Evolutionary conservation across 2,329 filamentous ascomycete species (phyloP), one percentile per base, ranked within the genome.

Genomic region (Phialophora chinensis): DNA sequence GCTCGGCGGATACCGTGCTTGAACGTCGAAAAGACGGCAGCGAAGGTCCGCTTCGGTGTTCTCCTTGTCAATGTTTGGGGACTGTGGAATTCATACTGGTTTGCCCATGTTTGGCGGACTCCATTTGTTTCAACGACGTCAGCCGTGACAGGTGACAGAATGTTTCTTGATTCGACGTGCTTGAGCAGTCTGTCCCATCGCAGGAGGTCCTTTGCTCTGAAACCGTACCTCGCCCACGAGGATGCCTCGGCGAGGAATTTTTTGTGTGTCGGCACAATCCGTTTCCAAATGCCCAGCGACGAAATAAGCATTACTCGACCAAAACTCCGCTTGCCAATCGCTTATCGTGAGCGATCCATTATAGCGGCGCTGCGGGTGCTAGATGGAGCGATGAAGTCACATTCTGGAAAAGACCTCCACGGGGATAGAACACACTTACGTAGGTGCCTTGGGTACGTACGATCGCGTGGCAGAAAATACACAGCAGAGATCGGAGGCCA

Each of bases 371-470:
- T 52, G 49, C 49, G 49, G 49, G 49, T 52, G 10, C 20, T 5
- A 52, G 49, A 52, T 27, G 49, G 49, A 27, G 25, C 49, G 23
- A 52, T 52, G 49, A 52, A 52, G 49, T 52, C 49, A 52, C 49
- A 5, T 52, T 52, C 49, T 29, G 14, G 49, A 52, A 52, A 52
- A 52, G 23, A 52, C 5, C 17, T 44, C 38, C 17, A 8, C 5
- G 38, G 38, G 6, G 38, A 44, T 20, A 44, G 38, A n/a, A n/a
- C 6, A 44, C n/a, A 44, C 38, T 4, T n/a, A n/a, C 38, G 49
- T 25, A 52, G 49, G 14, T 52, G 12, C 14, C 49, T 25, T 25
- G 23, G 17, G 20, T 27, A 27, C 20, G 49, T 52, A 52, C 49
- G 23, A 27, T 52, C 20, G 25, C 20, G 8, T 52, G 20, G 25